Evolutionary conservation across 2,329 filamentous ascomycete genomes (phyloP), one percentile per base, ranked within the genome.

Genomic region (Ophiostoma pallidulum): DNA sequence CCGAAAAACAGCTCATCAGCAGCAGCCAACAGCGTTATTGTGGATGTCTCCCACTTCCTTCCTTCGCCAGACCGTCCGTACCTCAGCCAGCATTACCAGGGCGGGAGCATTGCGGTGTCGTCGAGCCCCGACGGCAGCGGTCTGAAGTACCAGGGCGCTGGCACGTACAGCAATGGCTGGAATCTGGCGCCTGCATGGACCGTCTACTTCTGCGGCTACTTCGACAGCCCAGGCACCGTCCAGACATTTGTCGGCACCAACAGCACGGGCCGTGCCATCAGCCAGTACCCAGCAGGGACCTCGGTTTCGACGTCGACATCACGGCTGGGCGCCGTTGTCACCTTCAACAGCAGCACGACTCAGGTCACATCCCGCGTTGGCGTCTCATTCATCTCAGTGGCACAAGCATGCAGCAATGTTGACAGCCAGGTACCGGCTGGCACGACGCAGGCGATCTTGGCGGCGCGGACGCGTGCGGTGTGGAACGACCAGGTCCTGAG

Each of bases 41-140:
- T 81, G 6, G 80, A 84, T 58, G 76, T 83, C 8, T 82, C 78
- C 1, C 80, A 84, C 58, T 73, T 78, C n/a, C 63, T 84, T 33
- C 71, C 77, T 2, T 82, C 78, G 2, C 82, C 73, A 48, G 68
- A 79, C 31, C 76, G 77, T 0, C 67, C 76, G 53, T 75, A 77
- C 0, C 67, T 80, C 29, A 73, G 75, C n/a, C 80, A 84, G 59
- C 68, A 70, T 31, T 84, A 82, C 56, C 66, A 76, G 6, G 73
- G 73, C n/a, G 80, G 80, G 0, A 70, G 69, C 38, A 75, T 85
- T 26, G 64, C 64, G 2, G 66, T 81, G 3, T 20, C 41, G 2
- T 28, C 32, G 18, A 36, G 22, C 26, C 13, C 45, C 1, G 29
- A 39, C 14, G 40, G 24, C 31, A 62, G 64, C n/a, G 56, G 60